These are phyloP conservation scores for Plectosphaerella plurivora DNA, from an alignment of 2,329 filamentous ascomycete species.

Conservation along the genomic window DNA sequence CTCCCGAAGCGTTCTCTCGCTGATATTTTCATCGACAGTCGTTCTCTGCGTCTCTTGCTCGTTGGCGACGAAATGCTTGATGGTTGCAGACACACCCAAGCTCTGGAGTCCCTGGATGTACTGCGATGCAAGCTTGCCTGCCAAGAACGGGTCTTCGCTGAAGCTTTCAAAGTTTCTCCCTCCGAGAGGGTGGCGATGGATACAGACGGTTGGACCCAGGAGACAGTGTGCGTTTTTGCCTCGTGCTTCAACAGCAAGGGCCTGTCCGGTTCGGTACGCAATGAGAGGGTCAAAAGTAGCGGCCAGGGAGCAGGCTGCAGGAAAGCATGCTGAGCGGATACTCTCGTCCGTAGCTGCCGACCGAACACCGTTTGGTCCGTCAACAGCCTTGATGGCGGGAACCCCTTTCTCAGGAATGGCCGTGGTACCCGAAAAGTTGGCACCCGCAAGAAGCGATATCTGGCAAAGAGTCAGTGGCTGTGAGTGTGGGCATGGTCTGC, in stretches of 20 bases:
- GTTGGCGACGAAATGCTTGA: conserved; percentile 20
- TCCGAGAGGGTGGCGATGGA: conserved; percentile 35
- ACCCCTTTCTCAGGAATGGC: conserved; percentile 4
- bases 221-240: conserved; percentile 66
- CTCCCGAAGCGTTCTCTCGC: conserved; percentile 24
- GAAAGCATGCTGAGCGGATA: conserved; percentile 12
- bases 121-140: conserved; percentile 29
- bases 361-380: conserved; percentile 12
- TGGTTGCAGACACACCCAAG: conserved; percentile 2
- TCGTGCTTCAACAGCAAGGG: conserved; percentile 47
- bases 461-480: background rate
- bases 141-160: conserved; percentile 38
- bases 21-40: conserved; percentile 21
- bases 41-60: conserved; percentile 28
- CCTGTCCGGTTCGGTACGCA: conserved; percentile 47
- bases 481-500: no score
- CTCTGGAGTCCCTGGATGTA: conserved; percentile 33
- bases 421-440: conserved; percentile 10
- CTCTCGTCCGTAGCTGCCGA: conserved; percentile 10
- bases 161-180: conserved; percentile 8
- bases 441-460: conserved; percentile 9
- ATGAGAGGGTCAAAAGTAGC: conserved; percentile 59
- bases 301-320: conserved; percentile 36
- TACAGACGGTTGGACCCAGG: conserved; percentile 23
- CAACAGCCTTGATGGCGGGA: conserved; percentile 9